Percentiles rank a stretch among this genome's conserved stretches.
These are phyloP conservation scores for Arthrinium phaeospermum DNA, from an alignment of 2,329 filamentous ascomycete genomes.

Conservation along the genomic window DNA sequence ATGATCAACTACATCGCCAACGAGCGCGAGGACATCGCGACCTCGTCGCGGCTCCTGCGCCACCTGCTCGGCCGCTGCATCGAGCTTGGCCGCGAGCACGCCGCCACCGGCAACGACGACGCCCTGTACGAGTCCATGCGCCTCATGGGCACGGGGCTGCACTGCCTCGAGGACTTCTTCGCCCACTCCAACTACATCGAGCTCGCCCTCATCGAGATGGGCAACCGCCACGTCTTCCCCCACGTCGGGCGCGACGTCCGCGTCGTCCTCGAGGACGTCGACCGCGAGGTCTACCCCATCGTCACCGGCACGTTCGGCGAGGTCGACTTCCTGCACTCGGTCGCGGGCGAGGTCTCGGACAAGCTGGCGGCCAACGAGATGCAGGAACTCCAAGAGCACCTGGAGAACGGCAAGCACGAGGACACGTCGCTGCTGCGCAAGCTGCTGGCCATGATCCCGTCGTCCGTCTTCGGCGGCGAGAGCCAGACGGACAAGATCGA, in stretches of 20 bases:
- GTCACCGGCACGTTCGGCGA: slow-evolving; percentile 94
- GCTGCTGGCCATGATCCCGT: slow-evolving; percentile 13
- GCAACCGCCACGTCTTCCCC: slow-evolving; percentile 81
- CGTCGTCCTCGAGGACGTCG: slow-evolving; percentile 64
- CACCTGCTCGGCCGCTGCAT: slow-evolving; percentile 76
- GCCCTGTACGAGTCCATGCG: slow-evolving; percentile 88
- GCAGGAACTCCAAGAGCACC: slow-evolving; percentile 81
- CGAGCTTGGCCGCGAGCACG: slow-evolving; percentile 79
- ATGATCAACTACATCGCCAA: slow-evolving; percentile 96
- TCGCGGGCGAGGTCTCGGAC: slow-evolving; percentile 80
- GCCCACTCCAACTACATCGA: slow-evolving; percentile 95
- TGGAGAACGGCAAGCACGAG: slow-evolving; percentile 69
- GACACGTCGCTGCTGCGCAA: slow-evolving; percentile 12
- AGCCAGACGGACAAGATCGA: slow-evolving; percentile 73
- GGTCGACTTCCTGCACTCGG: slow-evolving; percentile 91
- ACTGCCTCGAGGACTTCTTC: slow-evolving; percentile 91
- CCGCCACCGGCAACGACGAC: slow-evolving; percentile 66
- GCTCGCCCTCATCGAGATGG: slow-evolving; percentile 85
- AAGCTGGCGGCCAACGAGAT: slow-evolving; percentile 92
- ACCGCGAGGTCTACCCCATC: slow-evolving; percentile 74
- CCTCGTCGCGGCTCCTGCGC: slow-evolving; percentile 78
- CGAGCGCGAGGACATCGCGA: slow-evolving; percentile 75
- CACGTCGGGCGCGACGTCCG: slow-evolving; percentile 80
- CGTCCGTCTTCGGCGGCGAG: slow-evolving; percentile 15
- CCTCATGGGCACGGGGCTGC: slow-evolving; percentile 85